phyloP scores from a whole-genome alignment of 306 rosid genomes.

The Sechiopsis laciniata region DNA sequence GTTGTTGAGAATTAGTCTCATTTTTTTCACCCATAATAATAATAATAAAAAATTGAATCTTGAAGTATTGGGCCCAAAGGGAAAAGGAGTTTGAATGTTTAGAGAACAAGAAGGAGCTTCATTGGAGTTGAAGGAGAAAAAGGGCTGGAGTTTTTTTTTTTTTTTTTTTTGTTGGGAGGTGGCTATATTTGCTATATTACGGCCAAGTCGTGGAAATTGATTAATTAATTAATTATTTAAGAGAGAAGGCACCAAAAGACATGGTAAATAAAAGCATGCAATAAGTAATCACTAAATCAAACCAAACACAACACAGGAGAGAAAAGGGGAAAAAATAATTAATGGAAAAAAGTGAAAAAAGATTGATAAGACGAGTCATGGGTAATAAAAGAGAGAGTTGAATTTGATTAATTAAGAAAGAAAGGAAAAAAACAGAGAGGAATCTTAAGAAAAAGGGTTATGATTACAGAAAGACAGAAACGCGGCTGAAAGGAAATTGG shows the following conservation, averaged over 20 bases:
- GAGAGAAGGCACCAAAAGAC: neutral
- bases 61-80: slow-evolving; percentile 32
- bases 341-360: neutral
- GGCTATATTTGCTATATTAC: slow-evolving; percentile 8
- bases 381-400: slow-evolving; percentile 22
- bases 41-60: neutral
- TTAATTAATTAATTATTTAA: neutral
- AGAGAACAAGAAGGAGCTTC: slow-evolving; percentile 18
- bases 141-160: neutral
- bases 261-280: slow-evolving; percentile 25
- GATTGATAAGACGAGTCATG: slow-evolving; percentile 9
- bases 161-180: neutral
- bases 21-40: slow-evolving; percentile 57
- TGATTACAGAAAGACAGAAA: slow-evolving; percentile 59
- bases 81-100: neutral
- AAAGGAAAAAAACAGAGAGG: neutral
- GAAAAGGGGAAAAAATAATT: slow-evolving; percentile 15
- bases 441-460: slow-evolving; percentile 29
- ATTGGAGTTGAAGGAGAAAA: slow-evolving; percentile 22
- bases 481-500: slow-evolving; percentile 50
- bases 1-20: slow-evolving; percentile 33
- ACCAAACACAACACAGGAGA: neutral
- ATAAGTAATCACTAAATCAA: slow-evolving; percentile 9
- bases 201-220: neutral
- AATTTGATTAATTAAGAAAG: neutral